Percentiles rank a stretch among this genome's conserved stretches.
Evolutionary conservation across 371 early-diverging fungal species (phyloP).

Genomic region (Mucor velutinosus): DNA sequence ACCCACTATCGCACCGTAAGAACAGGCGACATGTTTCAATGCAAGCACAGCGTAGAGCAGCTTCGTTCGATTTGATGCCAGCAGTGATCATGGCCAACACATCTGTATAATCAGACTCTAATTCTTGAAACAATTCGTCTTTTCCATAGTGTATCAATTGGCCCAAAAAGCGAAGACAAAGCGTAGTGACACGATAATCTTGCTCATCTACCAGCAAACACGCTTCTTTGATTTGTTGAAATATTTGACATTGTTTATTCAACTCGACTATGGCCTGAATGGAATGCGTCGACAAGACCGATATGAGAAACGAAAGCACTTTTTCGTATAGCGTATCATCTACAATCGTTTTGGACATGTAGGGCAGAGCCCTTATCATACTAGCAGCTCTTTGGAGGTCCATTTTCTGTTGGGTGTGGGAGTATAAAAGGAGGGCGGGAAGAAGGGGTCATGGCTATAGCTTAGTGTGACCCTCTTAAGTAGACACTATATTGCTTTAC

Average conservation of each 20-base stretch:
- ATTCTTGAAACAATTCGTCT: conserved; percentile 12
- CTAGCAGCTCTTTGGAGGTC: conserved; percentile 32
- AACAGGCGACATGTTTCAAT: conserved; percentile 37
- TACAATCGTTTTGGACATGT: conserved; percentile 44
- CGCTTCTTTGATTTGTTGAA: conserved; percentile 3
- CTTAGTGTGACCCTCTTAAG: neutral
- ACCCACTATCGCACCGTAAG: conserved; percentile 16
- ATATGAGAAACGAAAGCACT: conserved; percentile 34
- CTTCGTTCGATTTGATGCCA: conserved; percentile 31
- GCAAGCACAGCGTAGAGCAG: conserved; percentile 37
- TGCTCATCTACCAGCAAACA: conserved; percentile 21
- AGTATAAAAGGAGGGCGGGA: neutral
- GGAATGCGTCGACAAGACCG: conserved; percentile 11
- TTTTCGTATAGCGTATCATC: conserved; percentile 54
- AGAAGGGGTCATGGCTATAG: neutral
- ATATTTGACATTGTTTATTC: neutral
- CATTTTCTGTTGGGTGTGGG: conserved; percentile 2
- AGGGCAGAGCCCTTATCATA: conserved; percentile 37
- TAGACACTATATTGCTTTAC: neutral
- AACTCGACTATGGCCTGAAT: neutral
- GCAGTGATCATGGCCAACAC: conserved; percentile 17
- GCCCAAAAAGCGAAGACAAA: conserved; percentile 44
- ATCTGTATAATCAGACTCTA: conserved; percentile 7
- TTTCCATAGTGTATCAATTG: conserved; percentile 21
- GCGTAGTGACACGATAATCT: conserved; percentile 41